A percentile compares a stretch with the other conserved stretches of the same genome.
phyloP scores from a whole-genome alignment of 768 basidiomycete genomes.

The Candolleomyces aberdarensis region DNA sequence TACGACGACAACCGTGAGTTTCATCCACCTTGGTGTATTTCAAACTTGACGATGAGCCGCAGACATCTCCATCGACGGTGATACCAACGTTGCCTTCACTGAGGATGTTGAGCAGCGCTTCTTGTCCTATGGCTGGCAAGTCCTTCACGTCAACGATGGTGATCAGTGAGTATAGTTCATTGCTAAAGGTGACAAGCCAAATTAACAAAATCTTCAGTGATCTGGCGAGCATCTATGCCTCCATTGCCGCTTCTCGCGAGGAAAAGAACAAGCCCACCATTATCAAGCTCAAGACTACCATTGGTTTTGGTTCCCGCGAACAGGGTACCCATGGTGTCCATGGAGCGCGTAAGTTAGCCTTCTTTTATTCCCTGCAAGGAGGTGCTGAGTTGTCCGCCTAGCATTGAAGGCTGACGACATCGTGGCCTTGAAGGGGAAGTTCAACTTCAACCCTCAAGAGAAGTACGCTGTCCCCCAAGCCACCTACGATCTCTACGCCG shows the following conservation, averaged over 20 bases:
- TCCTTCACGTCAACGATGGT: constrained; percentile 79
- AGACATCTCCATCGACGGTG: constrained; percentile 97
- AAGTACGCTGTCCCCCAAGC: constrained; percentile 76
- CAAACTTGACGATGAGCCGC: constrained; percentile 1
- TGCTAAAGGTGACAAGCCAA: neutral
- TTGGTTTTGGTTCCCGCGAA: constrained; percentile 90
- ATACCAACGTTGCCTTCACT: constrained; percentile 90
- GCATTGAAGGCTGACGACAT: constrained; percentile 94
- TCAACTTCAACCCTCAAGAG: constrained; percentile 75
- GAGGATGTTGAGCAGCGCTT: constrained; percentile 90
- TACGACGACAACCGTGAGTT: constrained; percentile 93
- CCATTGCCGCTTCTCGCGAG: constrained; percentile 74
- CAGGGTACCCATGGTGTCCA: constrained; percentile 95
- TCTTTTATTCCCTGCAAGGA: neutral
- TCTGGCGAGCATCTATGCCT: constrained; percentile 69
- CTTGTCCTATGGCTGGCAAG: constrained; percentile 92
- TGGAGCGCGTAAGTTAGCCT: constrained; percentile 73
- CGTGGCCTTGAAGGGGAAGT: constrained; percentile 74
- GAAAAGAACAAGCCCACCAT: constrained; percentile 84
- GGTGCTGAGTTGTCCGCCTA: constrained; percentile 24
- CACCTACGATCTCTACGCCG: constrained; percentile 65
- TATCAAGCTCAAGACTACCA: constrained; percentile 83
- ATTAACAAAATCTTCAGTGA: constrained; percentile 46
- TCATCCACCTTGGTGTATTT: neutral
- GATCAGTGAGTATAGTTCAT: constrained; percentile 50